phyloP scores from a whole-genome alignment of 495 filamentous ascomycete genomes.

The Sabuloglossum arenarium region DNA sequence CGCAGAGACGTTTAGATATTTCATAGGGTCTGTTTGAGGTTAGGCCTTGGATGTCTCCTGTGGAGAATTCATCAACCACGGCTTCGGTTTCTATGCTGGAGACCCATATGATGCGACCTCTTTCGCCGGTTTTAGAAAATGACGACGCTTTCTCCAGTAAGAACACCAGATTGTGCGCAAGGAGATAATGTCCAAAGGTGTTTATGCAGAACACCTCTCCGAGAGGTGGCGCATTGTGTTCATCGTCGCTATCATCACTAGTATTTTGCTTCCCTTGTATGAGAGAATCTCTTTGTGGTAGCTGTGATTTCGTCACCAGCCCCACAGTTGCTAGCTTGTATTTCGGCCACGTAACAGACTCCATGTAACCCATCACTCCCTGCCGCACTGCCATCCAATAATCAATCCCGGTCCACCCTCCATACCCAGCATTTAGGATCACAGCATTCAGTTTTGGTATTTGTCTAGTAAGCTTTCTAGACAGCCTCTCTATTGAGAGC shows the following conservation, averaged over 20 bases:
- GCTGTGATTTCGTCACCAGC: slow-evolving; percentile 23
- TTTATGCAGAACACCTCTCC: slow-evolving; percentile 79
- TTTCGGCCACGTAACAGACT: slow-evolving; percentile 53
- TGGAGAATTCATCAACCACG: slow-evolving; percentile 24
- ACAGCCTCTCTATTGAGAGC: slow-evolving; percentile 30
- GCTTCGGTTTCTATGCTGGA: slow-evolving; percentile 51
- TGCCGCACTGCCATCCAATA: slow-evolving; percentile 41
- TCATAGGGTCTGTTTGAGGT: slow-evolving; percentile 48
- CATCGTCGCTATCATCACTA: background rate
- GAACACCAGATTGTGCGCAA: slow-evolving; percentile 57
- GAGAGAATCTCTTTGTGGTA: slow-evolving; percentile 5
- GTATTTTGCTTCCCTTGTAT: slow-evolving; percentile 7
- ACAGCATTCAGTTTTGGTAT: slow-evolving; percentile 56
- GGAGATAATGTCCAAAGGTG: slow-evolving; percentile 86
- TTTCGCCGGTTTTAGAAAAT: background rate
- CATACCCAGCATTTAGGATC: slow-evolving; percentile 75
- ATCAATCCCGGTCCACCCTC: slow-evolving; percentile 64
- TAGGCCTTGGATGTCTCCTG: slow-evolving; percentile 59
- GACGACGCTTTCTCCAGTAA: slow-evolving; percentile 32
- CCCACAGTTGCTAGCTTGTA: slow-evolving; percentile 49
- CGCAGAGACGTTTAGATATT: slow-evolving; percentile 64
- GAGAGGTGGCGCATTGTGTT: slow-evolving; percentile 29
- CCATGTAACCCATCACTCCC: slow-evolving; percentile 40
- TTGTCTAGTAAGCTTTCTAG: slow-evolving; percentile 22
- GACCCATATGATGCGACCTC: slow-evolving; percentile 63